Conservation (phyloP, 1,139 yeast genomes). For the Candida sojae region DNA sequence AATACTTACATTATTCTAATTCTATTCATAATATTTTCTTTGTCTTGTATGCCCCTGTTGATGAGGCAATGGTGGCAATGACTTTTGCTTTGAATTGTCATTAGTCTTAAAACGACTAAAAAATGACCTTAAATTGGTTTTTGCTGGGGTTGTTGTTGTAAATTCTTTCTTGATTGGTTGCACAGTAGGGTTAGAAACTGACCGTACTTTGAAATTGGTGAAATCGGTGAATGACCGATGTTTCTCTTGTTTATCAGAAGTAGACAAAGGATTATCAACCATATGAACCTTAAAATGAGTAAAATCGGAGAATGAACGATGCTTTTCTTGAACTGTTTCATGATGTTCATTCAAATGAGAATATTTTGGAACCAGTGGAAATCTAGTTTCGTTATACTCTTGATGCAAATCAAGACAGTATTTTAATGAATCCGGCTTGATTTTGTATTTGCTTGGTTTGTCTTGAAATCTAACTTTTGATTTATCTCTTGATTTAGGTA, state of each 20-base stretch:
- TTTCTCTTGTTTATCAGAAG: not conserved
- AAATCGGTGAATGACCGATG: not conserved
- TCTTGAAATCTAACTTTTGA: constrained; percentile 9
- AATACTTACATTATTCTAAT: too few species aligned
- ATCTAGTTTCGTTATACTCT: constrained; percentile 36
- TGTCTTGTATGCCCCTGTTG: not conserved
- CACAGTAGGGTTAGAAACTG: not conserved
- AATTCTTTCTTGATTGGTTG: not conserved
- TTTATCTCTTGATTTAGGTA: constrained; percentile 3
- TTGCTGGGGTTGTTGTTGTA: not conserved
- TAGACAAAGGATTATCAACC: not conserved
- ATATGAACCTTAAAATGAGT: not conserved
- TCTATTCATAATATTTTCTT: not conserved
- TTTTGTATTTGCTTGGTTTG: constrained; percentile 18
- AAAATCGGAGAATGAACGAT: constrained; percentile 1
- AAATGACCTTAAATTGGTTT: not conserved
- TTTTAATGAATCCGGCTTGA: constrained; percentile 33
- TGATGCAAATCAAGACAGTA: constrained; percentile 34
- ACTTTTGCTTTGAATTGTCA: not conserved
- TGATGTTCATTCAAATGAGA: not conserved
- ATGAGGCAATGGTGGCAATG: constrained; percentile 3
- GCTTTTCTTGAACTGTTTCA: not conserved
- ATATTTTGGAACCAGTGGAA: constrained; percentile 12
- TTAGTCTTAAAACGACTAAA: not conserved
- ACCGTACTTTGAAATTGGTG: not conserved